Evolutionary conservation across 768 basidiomycete species (phyloP).

Genomic region (Rhodotorula taiwanensis): DNA sequence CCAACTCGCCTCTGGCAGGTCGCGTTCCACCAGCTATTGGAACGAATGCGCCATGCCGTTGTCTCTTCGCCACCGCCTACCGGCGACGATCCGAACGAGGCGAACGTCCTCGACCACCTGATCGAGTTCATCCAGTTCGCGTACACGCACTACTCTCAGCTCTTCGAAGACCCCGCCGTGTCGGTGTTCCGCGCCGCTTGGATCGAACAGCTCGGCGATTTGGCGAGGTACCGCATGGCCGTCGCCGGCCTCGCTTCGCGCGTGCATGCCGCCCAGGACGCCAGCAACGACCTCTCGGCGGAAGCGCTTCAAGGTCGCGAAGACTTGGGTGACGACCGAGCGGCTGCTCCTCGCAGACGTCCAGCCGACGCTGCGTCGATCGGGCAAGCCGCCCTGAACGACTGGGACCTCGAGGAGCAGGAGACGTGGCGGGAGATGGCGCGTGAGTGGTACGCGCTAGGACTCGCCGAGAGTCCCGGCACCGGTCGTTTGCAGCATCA

Average conservation of each 20-base stretch:
- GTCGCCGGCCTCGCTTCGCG: constrained; percentile 58
- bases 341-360: not conserved
- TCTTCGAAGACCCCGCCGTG: constrained; percentile 74
- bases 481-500: constrained; percentile 91
- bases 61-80: constrained; percentile 47
- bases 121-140: constrained; percentile 93
- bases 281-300: too few relatives aligned
- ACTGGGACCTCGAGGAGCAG: constrained; percentile 72
- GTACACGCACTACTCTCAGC: constrained; percentile 83
- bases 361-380: constrained; percentile 52
- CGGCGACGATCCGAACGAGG: constrained; percentile 11
- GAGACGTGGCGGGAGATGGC: constrained; percentile 87
- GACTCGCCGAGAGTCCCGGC: constrained; percentile 83
- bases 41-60: constrained; percentile 78
- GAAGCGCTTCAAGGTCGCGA: too few relatives aligned
- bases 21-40: constrained; percentile 81
- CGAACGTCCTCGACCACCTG: constrained; percentile 75
- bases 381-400: constrained; percentile 72
- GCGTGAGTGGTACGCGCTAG: constrained; percentile 83
- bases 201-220: constrained; percentile 94
- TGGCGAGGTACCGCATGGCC: constrained; percentile 89
- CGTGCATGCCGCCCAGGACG: constrained; percentile 6
- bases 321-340: not conserved
- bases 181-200: constrained; percentile 68
- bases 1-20: constrained; percentile 87